These are phyloP conservation scores for Bjerkandera adusta DNA, from an alignment of 1,284 basidiomycete genomes.

Conservation along the genomic window DNA sequence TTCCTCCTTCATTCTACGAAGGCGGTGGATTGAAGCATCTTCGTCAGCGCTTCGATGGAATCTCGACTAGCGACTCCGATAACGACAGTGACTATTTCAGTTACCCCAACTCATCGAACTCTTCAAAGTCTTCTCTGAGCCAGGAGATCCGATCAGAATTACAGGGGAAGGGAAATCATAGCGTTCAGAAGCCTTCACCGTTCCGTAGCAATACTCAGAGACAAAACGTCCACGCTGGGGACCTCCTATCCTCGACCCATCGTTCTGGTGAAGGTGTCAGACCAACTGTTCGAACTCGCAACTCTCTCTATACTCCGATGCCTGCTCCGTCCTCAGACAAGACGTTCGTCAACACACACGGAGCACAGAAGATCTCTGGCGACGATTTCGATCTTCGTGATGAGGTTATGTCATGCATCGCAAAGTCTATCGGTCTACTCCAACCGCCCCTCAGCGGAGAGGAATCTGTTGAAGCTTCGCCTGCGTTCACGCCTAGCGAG, in stretches of 20 bases:
- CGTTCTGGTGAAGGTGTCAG: conserved; percentile 44
- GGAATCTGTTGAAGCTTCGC: conserved; percentile 66
- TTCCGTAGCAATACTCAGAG: conserved; percentile 23
- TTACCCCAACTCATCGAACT: conserved; percentile 25
- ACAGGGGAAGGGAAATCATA: too few relatives aligned
- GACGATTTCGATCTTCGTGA: conserved; percentile 88
- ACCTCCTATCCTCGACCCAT: conserved; percentile 48
- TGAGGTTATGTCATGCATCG: conserved; percentile 96
- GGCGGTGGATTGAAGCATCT: conserved; percentile 90
- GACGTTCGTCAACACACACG: conserved; percentile 13
- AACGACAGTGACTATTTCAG: conserved; percentile 58
- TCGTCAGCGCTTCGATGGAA: conserved; percentile 78
- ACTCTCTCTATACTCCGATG: conserved; percentile 51
- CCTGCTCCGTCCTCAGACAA: conserved; percentile 23
- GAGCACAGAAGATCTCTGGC: conserved; percentile 27
- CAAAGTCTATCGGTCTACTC: conserved; percentile 94
- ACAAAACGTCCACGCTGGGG: conserved; percentile 61
- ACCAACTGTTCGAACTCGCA: conserved; percentile 47
- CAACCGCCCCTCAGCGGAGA: conserved; percentile 74
- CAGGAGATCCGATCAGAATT: too few relatives aligned
- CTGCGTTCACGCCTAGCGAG: conserved; percentile 57
- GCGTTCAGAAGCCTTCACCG: conserved; percentile 24
- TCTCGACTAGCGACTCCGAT: conserved; percentile 42
- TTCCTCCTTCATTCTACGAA: conserved; percentile 91
- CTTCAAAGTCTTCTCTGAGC: conserved; percentile 19